phyloP scores from a whole-genome alignment of 1,284 basidiomycete genomes.

The Moniliophthora roreri region DNA sequence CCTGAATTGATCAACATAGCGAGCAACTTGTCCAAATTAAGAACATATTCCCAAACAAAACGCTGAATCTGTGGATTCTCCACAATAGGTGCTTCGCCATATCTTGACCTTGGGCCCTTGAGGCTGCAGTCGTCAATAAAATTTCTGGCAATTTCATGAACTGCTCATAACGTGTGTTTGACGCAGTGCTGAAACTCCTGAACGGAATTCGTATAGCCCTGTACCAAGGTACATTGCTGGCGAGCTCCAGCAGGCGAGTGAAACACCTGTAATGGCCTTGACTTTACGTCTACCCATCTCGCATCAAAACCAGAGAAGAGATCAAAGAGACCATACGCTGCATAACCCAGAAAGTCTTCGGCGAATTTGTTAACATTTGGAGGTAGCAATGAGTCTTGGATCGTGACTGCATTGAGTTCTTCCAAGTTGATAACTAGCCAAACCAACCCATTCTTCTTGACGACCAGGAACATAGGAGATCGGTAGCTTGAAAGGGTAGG shows the following conservation, averaged over 20 bases:
- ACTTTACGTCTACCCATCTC: slow-evolving; percentile 25
- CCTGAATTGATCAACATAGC: slow-evolving; percentile 22
- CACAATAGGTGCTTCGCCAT: slow-evolving; percentile 18
- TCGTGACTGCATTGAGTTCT: slow-evolving; percentile 30
- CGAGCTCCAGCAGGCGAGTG: slow-evolving; percentile 6
- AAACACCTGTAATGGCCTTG: slow-evolving; percentile 20
- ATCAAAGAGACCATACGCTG: slow-evolving; percentile 26
- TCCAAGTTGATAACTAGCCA: slow-evolving; percentile 31
- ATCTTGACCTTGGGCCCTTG: slow-evolving; percentile 23
- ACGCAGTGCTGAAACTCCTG: slow-evolving; percentile 25
- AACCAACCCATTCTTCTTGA: slow-evolving; percentile 28
- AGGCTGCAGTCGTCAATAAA: slow-evolving; percentile 25
- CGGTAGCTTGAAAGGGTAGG: slow-evolving; percentile 28
- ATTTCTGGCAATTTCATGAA: slow-evolving; percentile 11
- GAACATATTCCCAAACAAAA: slow-evolving; percentile 24
- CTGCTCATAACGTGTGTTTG: slow-evolving; percentile 22
- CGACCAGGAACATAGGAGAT: slow-evolving; percentile 29
- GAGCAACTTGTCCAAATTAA: slow-evolving; percentile 21
- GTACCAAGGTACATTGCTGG: slow-evolving; percentile 9
- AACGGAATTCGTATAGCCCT: slow-evolving; percentile 16
- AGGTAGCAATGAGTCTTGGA: slow-evolving; percentile 27
- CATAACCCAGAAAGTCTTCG: slow-evolving; percentile 27
- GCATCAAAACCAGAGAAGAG: slow-evolving; percentile 29
- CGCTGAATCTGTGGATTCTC: slow-evolving; percentile 17
- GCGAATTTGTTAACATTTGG: slow-evolving; percentile 32